Percentiles rank a stretch among this genome's conserved stretches.
Conservation (phyloP, 768 basidiomycete species). For the Boletellus ananas region DNA sequence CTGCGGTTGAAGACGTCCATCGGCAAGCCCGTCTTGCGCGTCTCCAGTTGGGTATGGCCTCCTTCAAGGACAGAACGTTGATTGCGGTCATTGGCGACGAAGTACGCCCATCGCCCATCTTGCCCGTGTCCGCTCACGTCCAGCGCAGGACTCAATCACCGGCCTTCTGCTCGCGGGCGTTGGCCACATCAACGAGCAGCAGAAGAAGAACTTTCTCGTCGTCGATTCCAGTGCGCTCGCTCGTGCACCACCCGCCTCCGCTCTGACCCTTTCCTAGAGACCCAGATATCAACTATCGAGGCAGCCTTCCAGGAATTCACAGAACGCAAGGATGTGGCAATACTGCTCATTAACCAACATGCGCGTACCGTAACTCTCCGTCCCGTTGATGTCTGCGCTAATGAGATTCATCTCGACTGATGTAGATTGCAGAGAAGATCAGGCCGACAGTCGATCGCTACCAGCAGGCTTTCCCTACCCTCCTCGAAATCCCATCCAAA, state of each 20-base stretch:
- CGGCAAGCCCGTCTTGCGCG: too few relatives aligned
- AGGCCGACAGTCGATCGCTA: constrained; percentile 93
- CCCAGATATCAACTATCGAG: constrained; percentile 87
- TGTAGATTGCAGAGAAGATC: constrained; percentile 94
- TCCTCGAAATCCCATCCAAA: constrained; percentile 97
- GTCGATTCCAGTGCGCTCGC: constrained; percentile 83
- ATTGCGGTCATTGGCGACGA: constrained; percentile 98
- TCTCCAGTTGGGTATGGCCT: constrained; percentile 39
- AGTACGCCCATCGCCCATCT: constrained; percentile 39
- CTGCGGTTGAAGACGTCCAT: too few relatives aligned
- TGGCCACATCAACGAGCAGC: constrained; percentile 84
- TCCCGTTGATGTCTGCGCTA: not conserved
- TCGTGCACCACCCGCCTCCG: not conserved
- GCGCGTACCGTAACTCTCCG: constrained; percentile 42
- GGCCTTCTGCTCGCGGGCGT: constrained; percentile 93
- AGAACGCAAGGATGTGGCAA: constrained; percentile 91
- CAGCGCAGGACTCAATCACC: constrained; percentile 86
- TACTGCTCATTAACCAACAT: constrained; percentile 97
- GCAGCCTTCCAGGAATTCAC: constrained; percentile 93
- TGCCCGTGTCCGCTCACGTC: constrained; percentile 8
- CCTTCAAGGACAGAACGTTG: constrained; percentile 78
- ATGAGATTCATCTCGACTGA: constrained; percentile 10
- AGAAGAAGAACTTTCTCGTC: constrained; percentile 97
- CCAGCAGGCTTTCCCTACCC: constrained; percentile 91
- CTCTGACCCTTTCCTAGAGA: constrained; percentile 53